Base-by-base conservation (phyloP, 164 flowering plant genomes). In the Houttuynia cordata region DNA sequence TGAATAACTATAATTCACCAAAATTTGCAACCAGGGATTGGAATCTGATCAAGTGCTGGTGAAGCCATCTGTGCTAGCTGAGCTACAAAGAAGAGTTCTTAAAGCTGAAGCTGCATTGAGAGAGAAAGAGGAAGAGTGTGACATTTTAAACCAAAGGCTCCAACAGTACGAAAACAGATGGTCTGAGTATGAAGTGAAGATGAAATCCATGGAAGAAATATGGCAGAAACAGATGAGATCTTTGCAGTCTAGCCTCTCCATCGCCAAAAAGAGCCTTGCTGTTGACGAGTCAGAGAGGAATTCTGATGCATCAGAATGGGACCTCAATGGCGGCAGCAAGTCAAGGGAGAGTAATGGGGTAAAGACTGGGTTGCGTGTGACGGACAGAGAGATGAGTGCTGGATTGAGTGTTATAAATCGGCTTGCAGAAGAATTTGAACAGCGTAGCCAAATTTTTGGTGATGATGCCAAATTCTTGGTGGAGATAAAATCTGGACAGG, bases 181-280 rank as follows among this genome's bases (percentile, higher is more conserved):
- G 99, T 86, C 91, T 0, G 99, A 86, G 60, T 93, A 93, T 39
- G 99, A 93, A 78, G 58, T 75, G 56, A 93, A 88, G 66, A 90
- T 93, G 96, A 93, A 81, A 66, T 88, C 97, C 53, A 90, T 93
- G 99, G 99, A 93, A 73, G 99, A 94, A 75, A 83, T 88, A 25
- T 94, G 99, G 99, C 99, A 90, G 70, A 90, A 86, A 59, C 99
- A 94, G 74, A 90, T 94, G 99, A 71, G 86, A 64, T 90, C 97
- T 8, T 78, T 94, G 7, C 96, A 94, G 53, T 88, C 99, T 19
- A 94, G 97, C 65, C 87, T 94, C 54, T 86, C 96, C 49, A 76
- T 86, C 56, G 99, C 99, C 50, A 93, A 82, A 78, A 90, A 76
- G 71, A 88, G 96, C 79, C 78, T 90, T 17, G 92, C 88, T 7